These are phyloP conservation scores for Sorghum bicolor DNA, from an alignment of 176 grass and related monocot genomes.

Conservation along the genomic window DNA sequence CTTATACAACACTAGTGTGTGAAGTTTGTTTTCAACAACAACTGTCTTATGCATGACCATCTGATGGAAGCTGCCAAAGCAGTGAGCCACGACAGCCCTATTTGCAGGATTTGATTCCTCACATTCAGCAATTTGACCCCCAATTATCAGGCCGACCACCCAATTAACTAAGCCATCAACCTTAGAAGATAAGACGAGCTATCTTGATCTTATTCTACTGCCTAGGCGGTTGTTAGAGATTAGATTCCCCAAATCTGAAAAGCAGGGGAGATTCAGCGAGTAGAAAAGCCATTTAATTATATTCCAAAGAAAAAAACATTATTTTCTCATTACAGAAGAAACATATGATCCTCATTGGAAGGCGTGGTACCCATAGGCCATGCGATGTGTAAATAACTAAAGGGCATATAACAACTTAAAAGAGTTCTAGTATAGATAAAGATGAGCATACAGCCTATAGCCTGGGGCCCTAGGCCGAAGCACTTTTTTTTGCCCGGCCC, in stretches of 20 bases:
- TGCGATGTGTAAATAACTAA: too few species aligned
- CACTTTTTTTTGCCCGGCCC: too few species aligned
- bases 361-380: too few species aligned
- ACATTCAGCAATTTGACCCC: conserved; percentile 25
- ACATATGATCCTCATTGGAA: not conserved
- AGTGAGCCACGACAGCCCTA: conserved; percentile 16
- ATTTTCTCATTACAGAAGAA: too few species aligned
- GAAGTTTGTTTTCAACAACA: not conserved
- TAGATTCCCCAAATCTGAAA: not conserved
- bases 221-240: not conserved
- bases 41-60: conserved; percentile 13
- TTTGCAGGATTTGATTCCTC: conserved; percentile 49
- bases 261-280: not conserved
- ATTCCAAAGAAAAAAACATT: not conserved
- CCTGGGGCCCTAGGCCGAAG: too few species aligned
- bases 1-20: not conserved
- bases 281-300: not conserved
- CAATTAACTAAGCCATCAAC: not conserved
- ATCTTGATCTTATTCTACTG: not conserved
- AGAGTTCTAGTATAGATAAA: too few species aligned
- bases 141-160: conserved; percentile 25
- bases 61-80: conserved; percentile 20
- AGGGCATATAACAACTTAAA: too few species aligned
- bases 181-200: not conserved
- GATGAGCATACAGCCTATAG: too few species aligned